Conservation (phyloP, 1,284 basidiomycete species). For the Malassezia nana region DNA sequence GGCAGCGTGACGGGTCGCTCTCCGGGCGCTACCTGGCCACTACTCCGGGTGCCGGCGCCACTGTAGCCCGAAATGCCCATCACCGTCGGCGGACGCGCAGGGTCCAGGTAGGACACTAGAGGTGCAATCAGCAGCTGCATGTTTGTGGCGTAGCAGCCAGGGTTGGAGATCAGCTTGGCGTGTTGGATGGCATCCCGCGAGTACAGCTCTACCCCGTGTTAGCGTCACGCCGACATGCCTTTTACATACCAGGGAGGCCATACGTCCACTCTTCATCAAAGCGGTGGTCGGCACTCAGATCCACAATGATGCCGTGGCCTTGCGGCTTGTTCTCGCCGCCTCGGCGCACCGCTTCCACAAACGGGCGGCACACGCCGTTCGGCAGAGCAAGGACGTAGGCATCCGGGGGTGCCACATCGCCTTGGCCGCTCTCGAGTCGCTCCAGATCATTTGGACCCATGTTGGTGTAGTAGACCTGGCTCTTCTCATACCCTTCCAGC, state of each 20-base stretch:
- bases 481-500: constrained; percentile 67
- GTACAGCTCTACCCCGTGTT: constrained; percentile 65
- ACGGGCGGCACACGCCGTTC: constrained; percentile 92
- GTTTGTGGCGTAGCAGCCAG: constrained; percentile 92
- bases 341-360: constrained; percentile 86
- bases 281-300: constrained; percentile 86
- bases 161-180: constrained; percentile 83
- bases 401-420: constrained; percentile 41
- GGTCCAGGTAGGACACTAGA: constrained; percentile 63
- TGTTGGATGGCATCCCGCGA: constrained; percentile 61
- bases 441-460: constrained; percentile 42
- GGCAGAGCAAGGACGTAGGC: constrained; percentile 77
- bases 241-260: constrained; percentile 86
- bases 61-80: constrained; percentile 91
- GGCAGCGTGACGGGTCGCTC: constrained; percentile 56
- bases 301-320: constrained; percentile 62
- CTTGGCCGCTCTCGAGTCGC: constrained; percentile 41
- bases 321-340: constrained; percentile 56
- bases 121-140: constrained; percentile 84
- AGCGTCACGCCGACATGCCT: not conserved
- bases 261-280: constrained; percentile 94
- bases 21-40: constrained; percentile 19
- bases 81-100: constrained; percentile 65
- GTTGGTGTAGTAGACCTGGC: constrained; percentile 52
- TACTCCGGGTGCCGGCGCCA: constrained; percentile 76